Evolutionary conservation across 129 eudicot genomes (phyloP).

Genomic region (Artemisia tridentata): DNA sequence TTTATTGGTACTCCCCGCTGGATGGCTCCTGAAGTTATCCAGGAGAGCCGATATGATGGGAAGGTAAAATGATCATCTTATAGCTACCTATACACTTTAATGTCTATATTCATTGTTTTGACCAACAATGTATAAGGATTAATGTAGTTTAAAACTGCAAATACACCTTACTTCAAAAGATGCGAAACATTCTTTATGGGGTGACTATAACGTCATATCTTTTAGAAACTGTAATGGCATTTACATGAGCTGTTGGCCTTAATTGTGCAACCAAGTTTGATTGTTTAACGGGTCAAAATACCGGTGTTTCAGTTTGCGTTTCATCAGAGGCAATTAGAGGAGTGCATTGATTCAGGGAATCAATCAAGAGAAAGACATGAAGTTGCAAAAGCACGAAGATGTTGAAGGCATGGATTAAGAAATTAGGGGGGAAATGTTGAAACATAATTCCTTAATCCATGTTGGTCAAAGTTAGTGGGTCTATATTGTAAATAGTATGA

Average conservation of each 20-base stretch:
- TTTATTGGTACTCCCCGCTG: slow-evolving; percentile 99
- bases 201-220: not conserved
- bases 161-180: not conserved
- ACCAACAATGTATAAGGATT: not conserved
- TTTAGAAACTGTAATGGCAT: slow-evolving; percentile 24
- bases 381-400: too few relatives aligned
- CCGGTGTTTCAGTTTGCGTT: too few relatives aligned
- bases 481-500: too few relatives aligned
- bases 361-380: too few relatives aligned
- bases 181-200: slow-evolving; percentile 1
- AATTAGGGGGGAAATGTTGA: too few relatives aligned
- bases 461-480: too few relatives aligned
- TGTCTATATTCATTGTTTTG: not conserved
- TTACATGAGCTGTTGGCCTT: slow-evolving; percentile 13
- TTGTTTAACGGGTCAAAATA: too few relatives aligned
- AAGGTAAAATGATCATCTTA: slow-evolving; percentile 53
- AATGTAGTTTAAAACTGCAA: slow-evolving; percentile 16
- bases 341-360: too few relatives aligned
- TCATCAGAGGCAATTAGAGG: too few relatives aligned
- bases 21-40: slow-evolving; percentile 99
- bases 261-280: too few relatives aligned
- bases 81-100: slow-evolving; percentile 12
- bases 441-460: too few relatives aligned
- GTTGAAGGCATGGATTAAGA: too few relatives aligned
- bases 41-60: slow-evolving; percentile 96